These are phyloP conservation scores for Penicillium argentinense DNA, from an alignment of 495 filamentous ascomycete species.

Conservation along the genomic window DNA sequence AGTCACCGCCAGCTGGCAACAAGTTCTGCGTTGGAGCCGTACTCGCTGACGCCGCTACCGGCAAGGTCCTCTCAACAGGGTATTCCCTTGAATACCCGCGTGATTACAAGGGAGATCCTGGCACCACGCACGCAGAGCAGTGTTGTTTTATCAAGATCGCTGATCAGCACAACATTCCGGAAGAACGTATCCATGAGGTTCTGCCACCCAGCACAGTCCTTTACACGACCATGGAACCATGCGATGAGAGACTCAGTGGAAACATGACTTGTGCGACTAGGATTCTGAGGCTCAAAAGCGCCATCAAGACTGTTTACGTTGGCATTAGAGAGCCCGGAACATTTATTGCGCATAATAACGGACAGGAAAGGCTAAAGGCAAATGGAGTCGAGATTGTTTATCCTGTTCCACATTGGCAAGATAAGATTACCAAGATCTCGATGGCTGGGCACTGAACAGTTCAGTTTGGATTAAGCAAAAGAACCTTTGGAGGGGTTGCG, in stretches of 20 bases:
- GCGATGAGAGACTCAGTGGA: constrained; percentile 34
- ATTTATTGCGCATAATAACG: constrained; percentile 27
- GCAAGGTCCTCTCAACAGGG: too few species aligned
- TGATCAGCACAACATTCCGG: constrained; percentile 35
- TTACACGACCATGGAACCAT: constrained; percentile 40
- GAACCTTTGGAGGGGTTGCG: not conserved
- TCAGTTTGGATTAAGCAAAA: not conserved
- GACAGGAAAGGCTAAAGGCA: constrained; percentile 23
- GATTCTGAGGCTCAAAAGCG: constrained; percentile 26
- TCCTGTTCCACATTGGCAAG: constrained; percentile 24
- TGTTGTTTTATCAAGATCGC: constrained; percentile 51
- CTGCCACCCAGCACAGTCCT: constrained; percentile 37
- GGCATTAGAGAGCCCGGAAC: constrained; percentile 32
- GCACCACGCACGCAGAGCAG: constrained; percentile 44
- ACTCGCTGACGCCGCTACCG: too few species aligned
- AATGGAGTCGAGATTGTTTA: constrained; percentile 20
- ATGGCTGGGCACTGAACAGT: constrained; percentile 27
- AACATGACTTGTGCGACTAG: constrained; percentile 24
- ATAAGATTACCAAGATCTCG: constrained; percentile 23
- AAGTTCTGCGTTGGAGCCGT: too few species aligned
- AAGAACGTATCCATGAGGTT: constrained; percentile 36
- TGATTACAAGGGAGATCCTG: constrained; percentile 35
- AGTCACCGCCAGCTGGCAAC: too few species aligned
- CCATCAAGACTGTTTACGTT: constrained; percentile 30
- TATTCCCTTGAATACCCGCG: constrained; percentile 33